Percentiles rank a stretch among this genome's conserved stretches.
Conservation (phyloP, 2,329 filamentous ascomycete genomes). For the Pseudogymnoascus sp. region DNA sequence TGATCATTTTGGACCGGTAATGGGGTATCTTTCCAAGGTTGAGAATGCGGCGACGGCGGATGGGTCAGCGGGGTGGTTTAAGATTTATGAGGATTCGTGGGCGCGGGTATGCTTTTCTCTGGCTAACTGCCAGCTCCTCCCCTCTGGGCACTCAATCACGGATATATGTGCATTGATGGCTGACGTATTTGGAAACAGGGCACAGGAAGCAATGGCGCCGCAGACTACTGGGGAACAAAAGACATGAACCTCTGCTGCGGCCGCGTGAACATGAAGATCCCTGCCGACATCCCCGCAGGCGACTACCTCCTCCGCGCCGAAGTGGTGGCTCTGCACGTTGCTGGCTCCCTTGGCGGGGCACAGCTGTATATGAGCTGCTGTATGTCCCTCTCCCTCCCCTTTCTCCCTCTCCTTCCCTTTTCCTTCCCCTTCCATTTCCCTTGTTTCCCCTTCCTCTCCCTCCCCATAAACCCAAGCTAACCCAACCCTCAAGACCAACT, state of each 20-base stretch:
- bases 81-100: slow-evolving; percentile 46
- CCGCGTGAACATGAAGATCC: slow-evolving; percentile 45
- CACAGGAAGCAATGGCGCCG: not conserved
- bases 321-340: no score
- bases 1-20: slow-evolving; percentile 48
- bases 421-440: no score
- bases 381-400: not conserved
- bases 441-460: not conserved
- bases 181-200: not conserved
- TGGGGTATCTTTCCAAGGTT: slow-evolving; percentile 48
- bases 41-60: slow-evolving; percentile 40
- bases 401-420: not conserved
- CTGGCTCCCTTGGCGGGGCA: no score
- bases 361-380: no score
- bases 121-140: no score
- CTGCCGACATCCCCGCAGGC: slow-evolving; percentile 45
- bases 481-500: slow-evolving; percentile 38
- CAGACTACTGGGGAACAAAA: not conserved
- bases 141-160: not conserved
- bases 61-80: slow-evolving; percentile 44
- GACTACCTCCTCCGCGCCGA: no score
- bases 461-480: slow-evolving; percentile 21
- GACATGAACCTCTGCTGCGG: slow-evolving; percentile 35
- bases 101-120: not conserved
- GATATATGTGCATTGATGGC: not conserved